Base-by-base conservation (phyloP, 768 basidiomycete species). In the Favolaschia claudopus region DNA sequence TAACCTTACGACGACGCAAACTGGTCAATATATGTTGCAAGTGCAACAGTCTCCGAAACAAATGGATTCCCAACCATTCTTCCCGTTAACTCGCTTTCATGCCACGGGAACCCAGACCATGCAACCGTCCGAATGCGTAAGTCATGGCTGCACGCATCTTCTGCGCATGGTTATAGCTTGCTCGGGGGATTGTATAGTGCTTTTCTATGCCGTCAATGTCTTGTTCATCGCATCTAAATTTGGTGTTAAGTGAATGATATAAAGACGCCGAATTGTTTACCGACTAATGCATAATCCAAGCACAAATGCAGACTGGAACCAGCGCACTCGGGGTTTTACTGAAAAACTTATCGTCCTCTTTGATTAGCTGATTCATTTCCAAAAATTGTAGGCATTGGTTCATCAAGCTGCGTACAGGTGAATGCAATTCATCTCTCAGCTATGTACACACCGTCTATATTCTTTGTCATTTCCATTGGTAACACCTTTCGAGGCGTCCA, bases 91-190 rank as follows among this genome's bases (percentile, higher is more conserved):
- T 64, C 47, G 24, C 48, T 64, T 17, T 57, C 17, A 14, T 66
- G 59, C 67, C 67, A 53, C 4, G 28, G 29, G 17, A 33, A 2
- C 51, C 57, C 8, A 65, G 60, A 5, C 64, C 62, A 34, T 43
- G 42, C 13, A 67, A 28, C 34, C 63, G 63, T 1, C 69, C 66
- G 53, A 76, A 76, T 4, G 59, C 57, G 40, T 73, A 68, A 0
- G 70, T 74, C 55, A 71, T 69, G 6, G 67, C 64, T 4, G 74
- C 75, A 5, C 70, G 36, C 67, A 76, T 73, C 45, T 74, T 73
- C 52, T 74, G n/a, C n/a, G n/a, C n/a, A n/a, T n/a, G n/a, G n/a
- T n/a, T 39, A 39, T 71, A 76, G 9, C 66, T 62, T 5, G 39
- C 47, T 1, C 58, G 53, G 7, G 59, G 33, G 2, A 50, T 40